These are phyloP conservation scores for Neurospora sp. DNA, from an alignment of 495 filamentous ascomycete genomes.

Conservation along the genomic window DNA sequence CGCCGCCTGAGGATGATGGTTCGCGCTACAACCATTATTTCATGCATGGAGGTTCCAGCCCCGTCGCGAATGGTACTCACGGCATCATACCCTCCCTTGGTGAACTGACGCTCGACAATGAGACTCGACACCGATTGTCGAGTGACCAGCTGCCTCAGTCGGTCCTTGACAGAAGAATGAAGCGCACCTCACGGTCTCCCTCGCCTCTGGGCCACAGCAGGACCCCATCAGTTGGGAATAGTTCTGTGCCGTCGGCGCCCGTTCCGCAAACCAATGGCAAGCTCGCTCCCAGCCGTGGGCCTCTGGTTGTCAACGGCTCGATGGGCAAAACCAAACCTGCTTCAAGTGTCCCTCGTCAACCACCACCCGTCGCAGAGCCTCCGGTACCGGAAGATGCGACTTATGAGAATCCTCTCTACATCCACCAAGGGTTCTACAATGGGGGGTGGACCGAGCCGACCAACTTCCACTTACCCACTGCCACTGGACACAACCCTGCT, in stretches of 20 bases:
- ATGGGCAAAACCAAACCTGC: constrained; percentile 18
- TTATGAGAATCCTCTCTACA: constrained; percentile 34
- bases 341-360: constrained; percentile 7
- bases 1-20: constrained; percentile 31
- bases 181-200: constrained; percentile 43
- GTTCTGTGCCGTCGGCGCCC: constrained; percentile 27
- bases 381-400: constrained; percentile 13
- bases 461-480: constrained; percentile 5
- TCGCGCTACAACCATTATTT: constrained; percentile 31
- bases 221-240: constrained; percentile 32
- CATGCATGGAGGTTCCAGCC: constrained; percentile 26
- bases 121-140: constrained; percentile 33
- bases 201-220: constrained; percentile 41
- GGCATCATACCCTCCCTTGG: constrained; percentile 34
- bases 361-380: constrained; percentile 15
- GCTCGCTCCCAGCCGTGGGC: constrained; percentile 22
- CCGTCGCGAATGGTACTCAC: constrained; percentile 19
- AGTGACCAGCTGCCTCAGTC: constrained; percentile 41
- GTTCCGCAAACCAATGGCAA: constrained; percentile 21
- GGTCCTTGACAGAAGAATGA: constrained; percentile 39
- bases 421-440: constrained; percentile 20
- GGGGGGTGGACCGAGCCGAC: constrained; percentile 13
- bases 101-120: constrained; percentile 26
- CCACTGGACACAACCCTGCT: constrained; percentile 18
- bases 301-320: constrained; percentile 39